Base-by-base conservation (phyloP, 768 basidiomycete genomes). In the Lactarius hatsudake region DNA sequence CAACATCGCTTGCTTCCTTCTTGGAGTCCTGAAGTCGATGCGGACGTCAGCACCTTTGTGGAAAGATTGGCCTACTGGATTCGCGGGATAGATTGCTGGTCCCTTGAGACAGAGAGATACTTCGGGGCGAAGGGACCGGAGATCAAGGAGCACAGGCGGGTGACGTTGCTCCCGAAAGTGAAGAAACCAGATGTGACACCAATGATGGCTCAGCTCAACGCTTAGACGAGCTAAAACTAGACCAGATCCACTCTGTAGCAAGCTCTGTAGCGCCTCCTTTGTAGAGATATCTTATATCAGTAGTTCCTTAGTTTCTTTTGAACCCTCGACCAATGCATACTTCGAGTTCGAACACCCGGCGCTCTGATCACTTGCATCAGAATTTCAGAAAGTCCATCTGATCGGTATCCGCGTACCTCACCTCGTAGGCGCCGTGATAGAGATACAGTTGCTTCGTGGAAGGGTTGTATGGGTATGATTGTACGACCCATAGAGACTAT, bases 51-150 rank as follows among this genome's bases (percentile, higher is more conserved):
- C n/a, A 75, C 77, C 32, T 91, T 90, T 69, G 78, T 90, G 42
- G 75, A 81, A 43, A 86, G 88, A n/a, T 74, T 91, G 40, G 83
- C 85, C 71, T 81, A 86, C 69, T 89, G 87, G 89, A 87, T 89
- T 68, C 83, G 87, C 34, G 89, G 87, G 77, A 86, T 84, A 48
- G 75, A 89, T 42, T 85, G 89, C 67, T 91, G 89, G 89, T 87
- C 86, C 74, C 90, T 88, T 76, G 81, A 83, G 75, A 85, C 85
- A 76, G 48, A 51, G 4, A 48, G 45, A 17, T 48, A 43, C 43
- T 43, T 43, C 20, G 43, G 43, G 43, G 20, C 77, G 57, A 71
- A 84, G 10, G 87, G 87, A 32, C 71, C 74, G 34, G 78, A 81
- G 48, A 80, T 89, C 61, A 88, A 87, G 78, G 76, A 80, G 69